These are phyloP conservation scores for Nemania bipapillata DNA, from an alignment of 2,329 filamentous ascomycete genomes.

Conservation along the genomic window DNA sequence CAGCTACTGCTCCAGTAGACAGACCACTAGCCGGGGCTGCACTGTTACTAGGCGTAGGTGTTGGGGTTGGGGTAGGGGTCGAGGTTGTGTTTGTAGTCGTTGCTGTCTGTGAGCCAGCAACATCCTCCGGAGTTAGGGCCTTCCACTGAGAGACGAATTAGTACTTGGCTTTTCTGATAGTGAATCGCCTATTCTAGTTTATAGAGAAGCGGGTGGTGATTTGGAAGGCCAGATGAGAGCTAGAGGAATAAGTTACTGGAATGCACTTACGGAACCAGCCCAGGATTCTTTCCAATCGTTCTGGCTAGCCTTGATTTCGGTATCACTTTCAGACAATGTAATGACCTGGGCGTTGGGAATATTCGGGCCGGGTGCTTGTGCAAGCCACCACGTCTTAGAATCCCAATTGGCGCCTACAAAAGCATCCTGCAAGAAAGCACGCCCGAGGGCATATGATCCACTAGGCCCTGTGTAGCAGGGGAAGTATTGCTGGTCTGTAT, in stretches of 20 bases:
- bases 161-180: not conserved
- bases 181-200: not conserved
- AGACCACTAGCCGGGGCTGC: constrained; percentile 36
- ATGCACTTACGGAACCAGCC: constrained; percentile 42
- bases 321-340: constrained; percentile 38
- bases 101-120: constrained; percentile 30
- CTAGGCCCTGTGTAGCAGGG: constrained; percentile 53
- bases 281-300: constrained; percentile 52
- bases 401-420: constrained; percentile 58
- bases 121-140: constrained; percentile 42
- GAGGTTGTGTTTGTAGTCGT: constrained; percentile 26
- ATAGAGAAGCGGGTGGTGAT: no score
- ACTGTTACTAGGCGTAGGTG: not conserved
- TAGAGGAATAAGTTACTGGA: not conserved
- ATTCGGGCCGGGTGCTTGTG: constrained; percentile 56
- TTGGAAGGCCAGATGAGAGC: not conserved
- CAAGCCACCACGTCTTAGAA: constrained; percentile 53
- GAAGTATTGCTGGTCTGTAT: constrained; percentile 55
- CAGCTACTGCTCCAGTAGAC: constrained; percentile 51
- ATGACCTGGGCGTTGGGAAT: constrained; percentile 43
- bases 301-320: constrained; percentile 41
- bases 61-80: constrained; percentile 8
- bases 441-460: constrained; percentile 53
- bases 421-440: constrained; percentile 60
- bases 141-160: constrained; percentile 42